Conservation (phyloP, 1,284 basidiomycete species). For the Pseudozyma tsukubaensis region DNA sequence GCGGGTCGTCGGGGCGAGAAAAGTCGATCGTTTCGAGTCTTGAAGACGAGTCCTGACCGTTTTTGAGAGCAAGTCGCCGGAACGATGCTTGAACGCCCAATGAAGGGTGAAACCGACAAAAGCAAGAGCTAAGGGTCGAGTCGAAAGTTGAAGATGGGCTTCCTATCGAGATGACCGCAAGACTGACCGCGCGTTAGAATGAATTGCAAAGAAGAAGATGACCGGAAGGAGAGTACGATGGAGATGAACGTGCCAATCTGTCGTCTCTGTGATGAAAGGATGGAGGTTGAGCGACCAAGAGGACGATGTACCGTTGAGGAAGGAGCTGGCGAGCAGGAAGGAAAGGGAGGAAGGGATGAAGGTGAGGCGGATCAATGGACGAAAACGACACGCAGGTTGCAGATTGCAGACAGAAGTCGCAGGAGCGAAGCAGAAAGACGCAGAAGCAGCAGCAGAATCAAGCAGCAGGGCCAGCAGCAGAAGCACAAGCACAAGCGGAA, state of each 20-base stretch:
- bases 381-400: constrained; percentile 47
- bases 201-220: constrained; percentile 2
- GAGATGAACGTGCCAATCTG: constrained; percentile 19
- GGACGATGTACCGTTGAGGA: constrained; percentile 17
- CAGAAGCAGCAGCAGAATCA: constrained; percentile 12
- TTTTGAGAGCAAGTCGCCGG: background rate
- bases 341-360: background rate
- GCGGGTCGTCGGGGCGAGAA: background rate
- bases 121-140: background rate
- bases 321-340: background rate
- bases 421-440: constrained; percentile 5
- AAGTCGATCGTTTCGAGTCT: background rate
- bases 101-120: background rate
- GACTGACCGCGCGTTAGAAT: background rate
- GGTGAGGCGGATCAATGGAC: background rate
- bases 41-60: background rate
- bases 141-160: constrained; percentile 7
- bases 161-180: constrained; percentile 22
- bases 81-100: background rate
- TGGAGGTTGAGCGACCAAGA: constrained; percentile 3
- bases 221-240: constrained; percentile 6
- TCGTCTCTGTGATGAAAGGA: constrained; percentile 12
- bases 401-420: constrained; percentile 23
- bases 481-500: constrained; percentile 3
- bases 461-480: background rate